Base-by-base conservation (phyloP, 352 stramenopile species). In the Elongisporangium anandrum region DNA sequence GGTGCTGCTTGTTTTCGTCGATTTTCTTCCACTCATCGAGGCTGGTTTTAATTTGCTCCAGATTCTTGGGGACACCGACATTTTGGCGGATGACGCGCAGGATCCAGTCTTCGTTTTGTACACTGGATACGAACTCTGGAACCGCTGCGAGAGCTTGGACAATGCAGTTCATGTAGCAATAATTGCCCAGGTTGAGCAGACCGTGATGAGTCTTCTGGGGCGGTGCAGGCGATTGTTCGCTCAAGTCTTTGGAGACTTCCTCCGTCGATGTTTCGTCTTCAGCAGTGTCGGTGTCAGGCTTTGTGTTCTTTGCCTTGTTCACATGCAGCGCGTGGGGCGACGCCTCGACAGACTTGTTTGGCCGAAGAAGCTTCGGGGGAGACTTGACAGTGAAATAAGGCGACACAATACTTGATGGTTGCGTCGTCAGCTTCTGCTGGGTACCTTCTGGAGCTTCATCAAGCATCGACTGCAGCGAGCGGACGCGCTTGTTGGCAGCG, bases 141-240 rank as follows among this genome's bases (percentile, higher is more conserved):
- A 96, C 54, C n/a, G 73, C 72, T 15, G 85, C 73, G 15, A 96
- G 61, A 2, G 87, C 77, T 54, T 96, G 87, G 10, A 98, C 61
- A 21, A 98, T 98, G 13, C 88, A 87, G 68, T 99, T 99, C 79
- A 99, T 95, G 64, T 96, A 96, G 69, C 87, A 96, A 58, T 88
- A 94, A 60, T 96, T 94, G 56, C 96, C 96, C 16, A 99, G 69
- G 66, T 99, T 99, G 19, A 97, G 63, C 19, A 99, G 73, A n/a
- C 96, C 96, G 39, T 93, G 86, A 0, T 72, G 81, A n/a, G 78
- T 81, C 47, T 77, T 75, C 23, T 70, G 68, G 19, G 59, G 60
- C 29, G 49, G 65, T 55, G 65, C 60, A 21, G 55, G 51, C 5
- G 58, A 39, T 13, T 56, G 16, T 2, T 45, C 34, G 4, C 12